Percentiles rank a stretch among this genome's conserved stretches.
These are phyloP conservation scores for Theobroma cacao DNA, from an alignment of 345 rosid genomes.

Conservation along the genomic window DNA sequence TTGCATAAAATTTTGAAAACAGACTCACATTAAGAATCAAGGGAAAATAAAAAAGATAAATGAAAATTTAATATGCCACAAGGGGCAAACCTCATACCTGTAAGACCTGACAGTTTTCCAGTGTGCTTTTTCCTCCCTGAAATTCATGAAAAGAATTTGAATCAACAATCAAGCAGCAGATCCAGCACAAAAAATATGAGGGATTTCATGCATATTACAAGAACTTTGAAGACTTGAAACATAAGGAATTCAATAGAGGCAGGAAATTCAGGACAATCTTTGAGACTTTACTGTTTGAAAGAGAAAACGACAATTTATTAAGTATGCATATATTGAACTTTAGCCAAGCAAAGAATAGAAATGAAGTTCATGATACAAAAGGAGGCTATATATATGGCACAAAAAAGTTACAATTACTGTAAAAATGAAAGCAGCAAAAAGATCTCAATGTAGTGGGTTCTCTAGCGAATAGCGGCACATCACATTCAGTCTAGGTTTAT, in stretches of 20 bases:
- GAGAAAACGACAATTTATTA: not conserved
- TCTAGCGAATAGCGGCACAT: not conserved
- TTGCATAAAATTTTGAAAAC: not conserved
- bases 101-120: slow-evolving; percentile 92
- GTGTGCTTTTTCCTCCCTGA: slow-evolving; percentile 96
- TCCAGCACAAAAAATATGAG: not conserved
- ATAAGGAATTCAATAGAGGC: not conserved
- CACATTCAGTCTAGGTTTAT: not conserved
- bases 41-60: not conserved
- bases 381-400: not conserved
- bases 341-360: not conserved
- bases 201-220: slow-evolving; percentile 3
- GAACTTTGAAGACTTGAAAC: not conserved
- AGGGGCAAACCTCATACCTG: slow-evolving; percentile 50
- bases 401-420: not conserved
- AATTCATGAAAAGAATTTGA: slow-evolving; percentile 4
- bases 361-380: not conserved
- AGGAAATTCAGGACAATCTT: not conserved
- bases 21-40: not conserved
- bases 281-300: not conserved
- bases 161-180: slow-evolving; percentile 1
- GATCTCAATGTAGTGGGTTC: not conserved
- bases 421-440: too few relatives aligned
- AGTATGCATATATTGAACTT: not conserved
- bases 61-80: not conserved